Conservation (phyloP, 2,329 filamentous ascomycete species). For the Penicillium sp. region DNA sequence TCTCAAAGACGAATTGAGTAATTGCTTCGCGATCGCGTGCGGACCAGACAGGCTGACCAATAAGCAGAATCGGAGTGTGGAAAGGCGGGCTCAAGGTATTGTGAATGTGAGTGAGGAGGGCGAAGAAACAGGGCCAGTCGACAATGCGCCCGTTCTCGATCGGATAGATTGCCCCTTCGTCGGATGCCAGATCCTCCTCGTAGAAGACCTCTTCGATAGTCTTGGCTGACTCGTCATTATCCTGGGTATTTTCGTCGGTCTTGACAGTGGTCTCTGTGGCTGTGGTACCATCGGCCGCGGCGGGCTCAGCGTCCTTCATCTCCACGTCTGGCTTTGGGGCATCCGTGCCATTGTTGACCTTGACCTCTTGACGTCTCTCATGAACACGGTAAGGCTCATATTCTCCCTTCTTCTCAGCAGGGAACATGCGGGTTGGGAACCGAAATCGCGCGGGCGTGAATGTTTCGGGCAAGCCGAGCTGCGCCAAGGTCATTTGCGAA, state of each 20-base stretch:
- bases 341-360: conserved; percentile 29
- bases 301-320: conserved; percentile 45
- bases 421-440: conserved; percentile 92
- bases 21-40: conserved; percentile 82
- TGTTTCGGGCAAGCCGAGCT: conserved; percentile 84
- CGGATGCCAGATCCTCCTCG: conserved; percentile 84
- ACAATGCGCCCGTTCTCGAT: conserved; percentile 77
- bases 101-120: conserved; percentile 89
- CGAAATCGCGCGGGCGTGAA: conserved; percentile 86
- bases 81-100: conserved; percentile 85
- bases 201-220: conserved; percentile 59
- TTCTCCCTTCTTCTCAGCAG: conserved; percentile 70
- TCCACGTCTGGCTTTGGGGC: conserved; percentile 43
- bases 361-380: conserved; percentile 41
- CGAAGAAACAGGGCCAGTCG: conserved; percentile 90
- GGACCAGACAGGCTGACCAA: conserved; percentile 88
- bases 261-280: conserved; percentile 26
- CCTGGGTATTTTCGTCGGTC: conserved; percentile 26
- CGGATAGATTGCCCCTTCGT: conserved; percentile 87
- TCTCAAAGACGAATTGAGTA: conserved; percentile 94
- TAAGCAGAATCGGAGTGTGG: conserved; percentile 89
- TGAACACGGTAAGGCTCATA: conserved; percentile 81
- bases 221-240: conserved; percentile 32
- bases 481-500: conserved; percentile 85
- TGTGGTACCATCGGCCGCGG: conserved; percentile 16